Evolutionary conservation across 768 basidiomycete species (phyloP).

Genomic region (Mycena indigotica): DNA sequence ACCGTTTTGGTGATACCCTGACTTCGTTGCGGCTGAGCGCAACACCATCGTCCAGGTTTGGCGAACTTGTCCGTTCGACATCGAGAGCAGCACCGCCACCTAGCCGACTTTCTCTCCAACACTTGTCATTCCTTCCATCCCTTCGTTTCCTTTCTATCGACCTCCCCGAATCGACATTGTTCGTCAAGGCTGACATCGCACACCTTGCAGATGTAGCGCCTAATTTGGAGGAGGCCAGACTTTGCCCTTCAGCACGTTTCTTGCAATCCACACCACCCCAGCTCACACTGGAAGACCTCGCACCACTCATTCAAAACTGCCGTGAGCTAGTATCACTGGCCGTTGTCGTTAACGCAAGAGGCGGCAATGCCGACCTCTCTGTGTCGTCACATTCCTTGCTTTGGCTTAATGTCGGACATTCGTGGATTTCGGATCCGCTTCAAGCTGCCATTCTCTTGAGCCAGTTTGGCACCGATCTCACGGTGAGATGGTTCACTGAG

Average conservation of each 20-base stretch:
- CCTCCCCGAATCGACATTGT: conserved; percentile 74
- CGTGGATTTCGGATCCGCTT: conserved; percentile 69
- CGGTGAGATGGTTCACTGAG: conserved; percentile 79
- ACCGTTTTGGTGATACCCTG: conserved; percentile 61
- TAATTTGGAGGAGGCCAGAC: conserved; percentile 64
- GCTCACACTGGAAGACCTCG: conserved; percentile 65
- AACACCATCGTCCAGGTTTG: conserved; percentile 74
- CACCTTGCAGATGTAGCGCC: conserved; percentile 64
- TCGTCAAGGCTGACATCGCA: conserved; percentile 61
- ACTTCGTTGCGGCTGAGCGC: conserved; percentile 64
- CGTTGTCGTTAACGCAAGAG: conserved; percentile 62
- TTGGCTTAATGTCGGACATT: conserved; percentile 76
- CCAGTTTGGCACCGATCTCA: conserved; percentile 73
- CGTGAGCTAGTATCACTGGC: conserved; percentile 64
- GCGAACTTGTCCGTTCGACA: conserved; percentile 78
- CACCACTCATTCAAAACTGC: conserved; percentile 60
- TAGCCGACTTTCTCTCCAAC: conserved; percentile 62
- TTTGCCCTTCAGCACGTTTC: conserved; percentile 73
- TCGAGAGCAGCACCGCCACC: conserved; percentile 63
- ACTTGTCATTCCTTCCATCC: conserved; percentile 53
- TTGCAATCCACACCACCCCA: conserved; percentile 52
- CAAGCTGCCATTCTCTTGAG: conserved; percentile 72
- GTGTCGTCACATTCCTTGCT: conserved; percentile 60
- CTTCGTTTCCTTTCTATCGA: conserved; percentile 73
- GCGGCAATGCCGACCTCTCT: conserved; percentile 45